Base-by-base conservation (phyloP, 1,284 basidiomycete genomes). In the Cryptococcus maquisensis region DNA sequence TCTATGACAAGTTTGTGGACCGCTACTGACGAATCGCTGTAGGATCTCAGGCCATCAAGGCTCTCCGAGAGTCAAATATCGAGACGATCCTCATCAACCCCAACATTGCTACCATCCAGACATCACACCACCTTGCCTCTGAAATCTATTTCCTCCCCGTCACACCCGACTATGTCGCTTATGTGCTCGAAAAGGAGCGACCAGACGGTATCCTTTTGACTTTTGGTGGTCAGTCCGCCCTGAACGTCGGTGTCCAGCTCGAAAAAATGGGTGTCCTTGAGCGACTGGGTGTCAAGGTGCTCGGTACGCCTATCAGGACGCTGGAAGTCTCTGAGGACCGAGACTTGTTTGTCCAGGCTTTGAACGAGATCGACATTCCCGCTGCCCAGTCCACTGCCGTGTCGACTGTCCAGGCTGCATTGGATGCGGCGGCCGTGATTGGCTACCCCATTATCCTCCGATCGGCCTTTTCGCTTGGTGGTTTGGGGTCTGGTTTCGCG, bases 381-480 rank as follows among this genome's bases (percentile, higher is more conserved):
- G 95, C 89, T 50, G 96, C 96, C 38, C 87, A 92, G 66, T 98
- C 95, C 32, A 96, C 93, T 23, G 96, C 96, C 57, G 96, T 98
- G 18, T 96, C 94, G n/a, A 87, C 86, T 6, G 93, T 98, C 59
- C 86, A 88, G 64, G 92, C 85, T 60, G 96, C 96, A 16, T 84
- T 99, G 50, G 83, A 84, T 54, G 96, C 96, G 23, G 96, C 95
- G 13, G 86, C 86, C 63, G 79, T 80, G 65, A 99, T 98, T 64
- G 93, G 94, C 37, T 99, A 98, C 77, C 96, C 96, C 4, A 93
- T 98, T 74, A 98, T 99, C 69, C 83, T 98, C 64, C 94, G 96
- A 66, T 90, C 96, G 28, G 96, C 96, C 12, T 99, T 95, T 79
- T 97, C 96, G 39, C 86, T 98, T 41, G 96, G 96, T 74, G 96